Conservation (phyloP, 192 early-diverging fungal genomes). For the Backusella tarrabulga region DNA sequence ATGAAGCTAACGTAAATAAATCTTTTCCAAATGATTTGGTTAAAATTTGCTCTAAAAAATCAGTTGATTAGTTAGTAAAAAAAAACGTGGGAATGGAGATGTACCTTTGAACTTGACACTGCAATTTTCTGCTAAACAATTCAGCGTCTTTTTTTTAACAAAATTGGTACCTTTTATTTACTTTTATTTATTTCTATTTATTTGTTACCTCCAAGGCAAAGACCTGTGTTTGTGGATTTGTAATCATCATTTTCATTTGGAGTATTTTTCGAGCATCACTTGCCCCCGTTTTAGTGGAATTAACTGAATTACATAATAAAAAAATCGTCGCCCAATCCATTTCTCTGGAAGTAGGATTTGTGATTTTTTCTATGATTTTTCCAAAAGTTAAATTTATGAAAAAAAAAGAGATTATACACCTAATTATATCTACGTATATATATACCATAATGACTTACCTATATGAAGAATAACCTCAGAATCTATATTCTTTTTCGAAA, state of each 20-base stretch:
- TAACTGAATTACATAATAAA: slow-evolving; percentile 28
- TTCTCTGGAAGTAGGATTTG: slow-evolving; percentile 15
- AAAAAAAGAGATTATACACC: neutral
- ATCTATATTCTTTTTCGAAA: slow-evolving; percentile 34
- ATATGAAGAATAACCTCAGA: slow-evolving; percentile 31
- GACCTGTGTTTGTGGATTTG: slow-evolving; percentile 20
- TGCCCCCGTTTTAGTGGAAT: slow-evolving; percentile 31
- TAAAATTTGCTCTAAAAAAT: slow-evolving; percentile 22
- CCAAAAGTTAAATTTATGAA: neutral
- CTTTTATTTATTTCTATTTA: neutral
- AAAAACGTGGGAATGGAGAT: neutral
- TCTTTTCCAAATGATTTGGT: slow-evolving; percentile 35
- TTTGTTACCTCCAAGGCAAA: slow-evolving; percentile 29
- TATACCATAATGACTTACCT: slow-evolving; percentile 5
- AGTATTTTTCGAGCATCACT: slow-evolving; percentile 39
- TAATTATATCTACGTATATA: neutral
- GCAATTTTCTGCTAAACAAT: slow-evolving; percentile 31
- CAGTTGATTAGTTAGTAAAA: neutral
- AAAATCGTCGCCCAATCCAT: slow-evolving; percentile 35
- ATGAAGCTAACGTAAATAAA: slow-evolving; percentile 24
- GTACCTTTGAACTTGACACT: slow-evolving; percentile 23
- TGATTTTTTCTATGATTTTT: slow-evolving; percentile 21
- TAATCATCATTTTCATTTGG: slow-evolving; percentile 32
- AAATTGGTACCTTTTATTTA: neutral
- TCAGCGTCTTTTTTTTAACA: slow-evolving; percentile 17